phyloP scores from a whole-genome alignment of 371 early-diverging fungal genomes.

The Saksenaea oblongispora region DNA sequence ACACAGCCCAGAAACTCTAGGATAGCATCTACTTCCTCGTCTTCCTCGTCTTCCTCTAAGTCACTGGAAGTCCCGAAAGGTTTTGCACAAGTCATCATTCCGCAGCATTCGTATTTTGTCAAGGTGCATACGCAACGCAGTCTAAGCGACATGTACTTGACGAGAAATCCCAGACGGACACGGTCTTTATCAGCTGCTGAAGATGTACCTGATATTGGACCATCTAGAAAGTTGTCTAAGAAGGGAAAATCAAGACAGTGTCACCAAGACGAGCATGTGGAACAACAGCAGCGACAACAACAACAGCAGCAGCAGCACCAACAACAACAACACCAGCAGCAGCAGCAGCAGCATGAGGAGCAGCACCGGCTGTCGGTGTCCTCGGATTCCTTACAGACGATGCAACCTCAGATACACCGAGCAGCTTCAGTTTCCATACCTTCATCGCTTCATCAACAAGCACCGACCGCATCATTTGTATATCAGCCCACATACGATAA shows the following conservation, averaged over 20 bases:
- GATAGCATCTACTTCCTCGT: neutral
- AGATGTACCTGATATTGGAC: neutral
- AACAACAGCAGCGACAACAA: neutral
- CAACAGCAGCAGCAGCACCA: constrained; percentile 1
- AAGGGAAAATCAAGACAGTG: constrained; percentile 1
- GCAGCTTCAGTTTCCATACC: constrained; percentile 1
- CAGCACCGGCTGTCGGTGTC: neutral
- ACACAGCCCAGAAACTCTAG: neutral
- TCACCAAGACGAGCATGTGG: too few species aligned
- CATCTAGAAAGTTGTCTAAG: neutral
- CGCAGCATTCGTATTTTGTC: constrained; percentile 33
- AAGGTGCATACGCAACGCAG: constrained; percentile 40
- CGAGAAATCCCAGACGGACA: constrained; percentile 18
- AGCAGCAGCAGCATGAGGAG: neutral
- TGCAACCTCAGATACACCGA: neutral
- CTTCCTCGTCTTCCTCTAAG: constrained; percentile 5
- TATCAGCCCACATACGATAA: neutral
- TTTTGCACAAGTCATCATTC: constrained; percentile 32
- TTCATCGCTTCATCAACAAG: constrained; percentile 1
- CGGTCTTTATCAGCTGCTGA: constrained; percentile 1
- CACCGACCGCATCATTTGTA: neutral
- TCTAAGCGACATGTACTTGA: constrained; percentile 23
- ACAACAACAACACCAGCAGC: neutral
- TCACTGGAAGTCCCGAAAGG: constrained; percentile 33
- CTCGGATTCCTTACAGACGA: neutral